Conservation (phyloP, 257 asterid genomes). For the Thymus quinquecostatus region DNA sequence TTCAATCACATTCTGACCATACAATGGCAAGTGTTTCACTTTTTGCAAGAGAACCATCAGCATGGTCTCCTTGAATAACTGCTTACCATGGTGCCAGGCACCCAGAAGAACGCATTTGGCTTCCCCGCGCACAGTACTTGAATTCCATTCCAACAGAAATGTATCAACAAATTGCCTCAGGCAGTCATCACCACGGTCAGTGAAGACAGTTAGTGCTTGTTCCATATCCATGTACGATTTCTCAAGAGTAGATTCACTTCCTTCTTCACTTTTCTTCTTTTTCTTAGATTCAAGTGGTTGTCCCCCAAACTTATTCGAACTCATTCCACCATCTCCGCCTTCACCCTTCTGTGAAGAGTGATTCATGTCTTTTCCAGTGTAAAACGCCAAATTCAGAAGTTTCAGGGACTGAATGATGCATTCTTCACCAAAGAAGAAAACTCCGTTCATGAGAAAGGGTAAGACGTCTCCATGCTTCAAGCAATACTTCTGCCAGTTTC, state of each 20-base stretch:
- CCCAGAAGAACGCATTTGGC: conserved; percentile 87
- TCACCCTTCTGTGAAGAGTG: conserved; percentile 79
- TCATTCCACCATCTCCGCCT: conserved; percentile 61
- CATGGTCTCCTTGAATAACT: conserved; percentile 71
- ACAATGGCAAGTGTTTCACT: conserved; percentile 79
- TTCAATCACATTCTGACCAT: conserved; percentile 88
- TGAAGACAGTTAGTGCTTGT: conserved; percentile 69
- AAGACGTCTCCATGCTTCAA: conserved; percentile 78
- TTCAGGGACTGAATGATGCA: conserved; percentile 86
- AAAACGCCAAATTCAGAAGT: conserved; percentile 86
- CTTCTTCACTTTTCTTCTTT: conserved; percentile 97
- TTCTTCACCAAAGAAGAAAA: conserved; percentile 90
- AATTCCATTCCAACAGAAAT: conserved; percentile 94
- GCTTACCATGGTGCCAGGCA: conserved; percentile 93
- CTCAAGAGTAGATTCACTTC: conserved; percentile 69
- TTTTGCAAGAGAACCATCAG: conserved; percentile 78
- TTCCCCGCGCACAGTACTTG: conserved; percentile 91
- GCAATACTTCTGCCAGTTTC: conserved; percentile 99
- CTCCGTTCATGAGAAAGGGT: conserved; percentile 80
- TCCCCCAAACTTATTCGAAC: conserved; percentile 65
- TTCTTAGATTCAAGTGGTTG: conserved; percentile 77
- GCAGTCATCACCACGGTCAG: conserved; percentile 74
- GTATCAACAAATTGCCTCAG: conserved; percentile 81
- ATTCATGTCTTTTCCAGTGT: conserved; percentile 77
- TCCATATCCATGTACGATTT: conserved; percentile 96